Percentiles rank a stretch among this genome's conserved stretches.
phyloP scores from a whole-genome alignment of 371 early-diverging fungal species.

The Sporodiniella umbellata region DNA sequence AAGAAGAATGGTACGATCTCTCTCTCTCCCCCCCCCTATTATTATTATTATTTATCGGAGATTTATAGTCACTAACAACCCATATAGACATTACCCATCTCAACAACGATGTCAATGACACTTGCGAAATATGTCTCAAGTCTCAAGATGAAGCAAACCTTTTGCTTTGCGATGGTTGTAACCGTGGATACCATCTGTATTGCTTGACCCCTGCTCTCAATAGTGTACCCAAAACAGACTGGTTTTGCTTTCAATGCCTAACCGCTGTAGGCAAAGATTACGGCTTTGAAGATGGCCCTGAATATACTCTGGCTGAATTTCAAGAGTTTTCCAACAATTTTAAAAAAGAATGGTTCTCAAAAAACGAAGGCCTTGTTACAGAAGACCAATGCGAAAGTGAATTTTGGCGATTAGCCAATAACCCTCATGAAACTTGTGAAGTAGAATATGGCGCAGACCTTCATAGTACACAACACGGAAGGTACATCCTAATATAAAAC shows the following conservation, averaged over 20 bases:
- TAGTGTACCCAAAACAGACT: conserved; percentile 69
- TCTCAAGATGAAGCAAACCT: conserved; percentile 63
- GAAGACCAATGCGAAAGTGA: conserved; percentile 89
- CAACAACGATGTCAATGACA: conserved; percentile 25
- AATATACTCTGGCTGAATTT: conserved; percentile 78
- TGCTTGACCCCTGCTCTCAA: conserved; percentile 76
- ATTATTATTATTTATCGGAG: not conserved
- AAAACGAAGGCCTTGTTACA: conserved; percentile 38
- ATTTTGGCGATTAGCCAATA: conserved; percentile 92
- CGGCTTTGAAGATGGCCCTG: conserved; percentile 89
- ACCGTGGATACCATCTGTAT: conserved; percentile 75
- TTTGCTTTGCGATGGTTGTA: conserved; percentile 87
- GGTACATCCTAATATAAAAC: conserved; percentile 35
- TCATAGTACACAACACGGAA: conserved; percentile 88
- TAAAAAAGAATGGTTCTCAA: conserved; percentile 74
- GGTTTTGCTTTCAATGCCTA: conserved; percentile 87
- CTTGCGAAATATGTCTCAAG: conserved; percentile 62
- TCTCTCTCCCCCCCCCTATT: not conserved
- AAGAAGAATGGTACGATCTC: conserved; percentile 15
- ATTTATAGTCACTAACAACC: not conserved
- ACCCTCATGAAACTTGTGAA: conserved; percentile 83
- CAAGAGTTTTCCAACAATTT: conserved; percentile 78
- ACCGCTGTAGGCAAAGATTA: conserved; percentile 78
- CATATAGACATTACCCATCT: not conserved
- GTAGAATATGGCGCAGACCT: conserved; percentile 98